Base-by-base conservation (phyloP, 257 asterid species). In the Handroanthus guayacan region DNA sequence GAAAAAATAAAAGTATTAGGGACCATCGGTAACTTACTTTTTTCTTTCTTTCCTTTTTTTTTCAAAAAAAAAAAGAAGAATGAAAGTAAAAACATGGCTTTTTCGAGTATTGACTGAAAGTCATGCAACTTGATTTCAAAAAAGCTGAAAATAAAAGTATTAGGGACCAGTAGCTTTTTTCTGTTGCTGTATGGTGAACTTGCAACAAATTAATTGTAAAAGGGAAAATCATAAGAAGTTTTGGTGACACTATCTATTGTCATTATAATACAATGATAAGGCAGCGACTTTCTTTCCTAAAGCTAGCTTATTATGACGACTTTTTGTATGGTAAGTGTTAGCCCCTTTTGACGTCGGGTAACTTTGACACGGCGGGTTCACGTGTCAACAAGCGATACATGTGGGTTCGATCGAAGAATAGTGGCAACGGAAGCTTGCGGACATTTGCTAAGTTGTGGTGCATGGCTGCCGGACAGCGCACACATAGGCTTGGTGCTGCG, bases 151-250 rank as follows among this genome's bases (percentile, higher is more conserved):
- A 39, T 41, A n/a, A n/a, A n/a, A n/a, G n/a, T n/a, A n/a, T n/a
- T n/a, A n/a, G n/a, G n/a, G 83, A 58, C 88, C 78, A 71, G 18
- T 56, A 16, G 34, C 47, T n/a, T 55, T 72, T 37, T 62, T 69
- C 14, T 18, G 0, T 9, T 65, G 54, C 20, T 5, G 34, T 48
- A 9, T 9, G 1, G 31, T 25, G 31, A 25, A 25, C 7, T 45
- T 64, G 43, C 18, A 64, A 17, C 43, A 65, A 1, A 67, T 43
- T 58, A 43, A 25, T 8, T 31, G 20, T 43, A 39, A 38, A 41
- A 75, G 20, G 20, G 10, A 62, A 74, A 62, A 41, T 18, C 72
- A 34, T n/a, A 9, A 38, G 52, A 11, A 5, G 4, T 36, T 4
- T 54, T 1, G 43, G 8, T 10, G 6, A 0, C 36, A 71, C 10